Conservation (phyloP, 148 eudicot genomes). For the Polygonum maritimum region DNA sequence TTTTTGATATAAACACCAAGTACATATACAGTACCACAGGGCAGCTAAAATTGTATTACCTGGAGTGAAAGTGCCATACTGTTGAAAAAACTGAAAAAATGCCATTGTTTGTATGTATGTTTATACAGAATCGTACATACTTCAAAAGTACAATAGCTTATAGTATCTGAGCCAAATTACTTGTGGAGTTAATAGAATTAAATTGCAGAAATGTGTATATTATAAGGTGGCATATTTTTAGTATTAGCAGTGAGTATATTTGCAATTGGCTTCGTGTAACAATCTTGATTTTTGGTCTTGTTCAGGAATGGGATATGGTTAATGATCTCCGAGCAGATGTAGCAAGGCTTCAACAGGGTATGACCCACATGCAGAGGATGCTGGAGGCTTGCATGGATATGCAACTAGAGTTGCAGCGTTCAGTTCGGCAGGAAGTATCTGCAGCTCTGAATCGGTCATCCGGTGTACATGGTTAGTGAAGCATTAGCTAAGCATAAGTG, state of each 20-base stretch:
- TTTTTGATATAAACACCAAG: background rate
- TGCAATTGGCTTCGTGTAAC: background rate
- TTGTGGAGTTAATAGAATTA: background rate
- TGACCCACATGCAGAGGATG: conserved; percentile 98
- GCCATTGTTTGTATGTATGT: background rate
- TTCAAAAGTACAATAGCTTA: background rate
- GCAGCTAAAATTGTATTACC: background rate
- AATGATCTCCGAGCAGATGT: conserved; percentile 87
- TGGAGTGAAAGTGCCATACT: background rate
- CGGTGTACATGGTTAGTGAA: conserved; percentile 47
- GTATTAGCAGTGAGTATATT: background rate
- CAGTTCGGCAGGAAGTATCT: conserved; percentile 95
- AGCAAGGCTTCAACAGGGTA: conserved; percentile 91
- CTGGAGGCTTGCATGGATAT: conserved; percentile 98
- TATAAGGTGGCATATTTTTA: background rate
- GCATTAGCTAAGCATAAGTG: background rate
- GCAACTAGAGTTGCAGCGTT: conserved; percentile 96
- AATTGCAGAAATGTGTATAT: background rate
- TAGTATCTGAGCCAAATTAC: background rate
- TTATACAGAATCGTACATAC: too few species aligned
- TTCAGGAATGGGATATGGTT: conserved; percentile 94
- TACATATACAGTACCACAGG: background rate
- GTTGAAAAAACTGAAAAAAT: background rate
- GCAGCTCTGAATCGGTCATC: conserved; percentile 82
- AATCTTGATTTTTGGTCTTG: background rate